Evolutionary conservation across 192 early-diverging fungal genomes (phyloP).

Genomic region (Coemansia pectinata): DNA sequence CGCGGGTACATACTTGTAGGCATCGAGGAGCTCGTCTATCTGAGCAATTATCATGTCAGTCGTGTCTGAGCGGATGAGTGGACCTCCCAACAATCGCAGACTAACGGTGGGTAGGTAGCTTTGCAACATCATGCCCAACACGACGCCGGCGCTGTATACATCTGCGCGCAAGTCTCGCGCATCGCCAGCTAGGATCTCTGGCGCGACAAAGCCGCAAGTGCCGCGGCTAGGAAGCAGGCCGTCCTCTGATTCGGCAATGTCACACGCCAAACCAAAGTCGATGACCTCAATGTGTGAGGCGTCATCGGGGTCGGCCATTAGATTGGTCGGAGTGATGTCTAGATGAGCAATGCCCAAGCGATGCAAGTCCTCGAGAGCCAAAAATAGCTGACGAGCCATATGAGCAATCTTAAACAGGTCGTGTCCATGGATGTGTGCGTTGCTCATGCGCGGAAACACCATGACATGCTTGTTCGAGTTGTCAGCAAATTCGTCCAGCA

Average conservation of each 20-base stretch:
- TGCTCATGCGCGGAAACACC: slow-evolving; percentile 62
- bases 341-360: slow-evolving; percentile 64
- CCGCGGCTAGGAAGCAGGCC: slow-evolving; percentile 62
- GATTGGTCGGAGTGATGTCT: slow-evolving; percentile 66
- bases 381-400: slow-evolving; percentile 56
- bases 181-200: slow-evolving; percentile 55
- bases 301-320: slow-evolving; percentile 61
- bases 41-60: slow-evolving; percentile 61
- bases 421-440: slow-evolving; percentile 54
- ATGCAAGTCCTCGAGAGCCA: slow-evolving; percentile 64
- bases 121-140: slow-evolving; percentile 76
- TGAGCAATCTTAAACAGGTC: slow-evolving; percentile 58
- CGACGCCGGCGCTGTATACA: slow-evolving; percentile 68
- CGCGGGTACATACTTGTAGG: slow-evolving; percentile 34
- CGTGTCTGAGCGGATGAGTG: slow-evolving; percentile 64
- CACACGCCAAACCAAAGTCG: slow-evolving; percentile 73
- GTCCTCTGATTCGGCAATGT: slow-evolving; percentile 19
- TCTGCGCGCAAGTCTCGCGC: slow-evolving; percentile 57
- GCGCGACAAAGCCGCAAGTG: slow-evolving; percentile 75
- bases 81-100: slow-evolving; percentile 70
- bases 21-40: slow-evolving; percentile 58
- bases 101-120: slow-evolving; percentile 63
- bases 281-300: slow-evolving; percentile 62
- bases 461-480: slow-evolving; percentile 59
- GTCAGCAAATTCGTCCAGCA: slow-evolving; percentile 65